Evolutionary conservation across 768 basidiomycete genomes (phyloP).

Genomic region (Porphyrellus cyaneotinctus): DNA sequence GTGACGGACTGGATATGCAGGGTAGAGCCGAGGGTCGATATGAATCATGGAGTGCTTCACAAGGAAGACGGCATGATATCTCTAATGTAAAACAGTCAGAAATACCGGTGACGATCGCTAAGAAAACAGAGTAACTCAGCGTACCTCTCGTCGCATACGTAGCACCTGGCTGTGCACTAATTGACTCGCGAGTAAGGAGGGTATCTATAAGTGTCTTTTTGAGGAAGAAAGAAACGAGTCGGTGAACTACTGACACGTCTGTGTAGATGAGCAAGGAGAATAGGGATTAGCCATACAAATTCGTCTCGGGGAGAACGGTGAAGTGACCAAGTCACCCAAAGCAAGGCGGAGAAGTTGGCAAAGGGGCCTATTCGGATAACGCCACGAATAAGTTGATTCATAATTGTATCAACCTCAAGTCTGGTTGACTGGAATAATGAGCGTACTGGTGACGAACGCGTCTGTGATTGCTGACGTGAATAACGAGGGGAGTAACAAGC

Average conservation of each 20-base stretch:
- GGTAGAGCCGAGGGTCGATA: too few species aligned
- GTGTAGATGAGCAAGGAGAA: too few species aligned
- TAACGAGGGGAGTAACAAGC: too few species aligned
- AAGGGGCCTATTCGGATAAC: not conserved
- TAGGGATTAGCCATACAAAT: conserved; percentile 32
- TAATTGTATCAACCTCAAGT: not conserved
- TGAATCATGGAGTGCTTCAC: too few species aligned
- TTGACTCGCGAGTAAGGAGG: not conserved
- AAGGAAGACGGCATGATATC: too few species aligned
- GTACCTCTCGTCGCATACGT: not conserved
- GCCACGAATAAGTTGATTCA: conserved; percentile 2
- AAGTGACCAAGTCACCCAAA: conserved; percentile 17
- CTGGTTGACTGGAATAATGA: too few species aligned
- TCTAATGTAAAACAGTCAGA: too few species aligned
- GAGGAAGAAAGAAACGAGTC: too few species aligned
- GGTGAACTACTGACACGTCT: too few species aligned
- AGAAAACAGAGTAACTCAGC: not conserved
- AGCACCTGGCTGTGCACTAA: not conserved
- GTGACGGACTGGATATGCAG: too few species aligned
- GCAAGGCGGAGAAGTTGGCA: not conserved
- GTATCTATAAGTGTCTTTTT: not conserved
- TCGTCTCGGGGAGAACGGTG: conserved; percentile 25
- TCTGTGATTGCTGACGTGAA: too few species aligned
- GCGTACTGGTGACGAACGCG: too few species aligned
- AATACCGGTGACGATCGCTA: not conserved